Evolutionary conservation across 1,139 yeast species (phyloP).

Genomic region (Yamadazyma buinensis): DNA sequence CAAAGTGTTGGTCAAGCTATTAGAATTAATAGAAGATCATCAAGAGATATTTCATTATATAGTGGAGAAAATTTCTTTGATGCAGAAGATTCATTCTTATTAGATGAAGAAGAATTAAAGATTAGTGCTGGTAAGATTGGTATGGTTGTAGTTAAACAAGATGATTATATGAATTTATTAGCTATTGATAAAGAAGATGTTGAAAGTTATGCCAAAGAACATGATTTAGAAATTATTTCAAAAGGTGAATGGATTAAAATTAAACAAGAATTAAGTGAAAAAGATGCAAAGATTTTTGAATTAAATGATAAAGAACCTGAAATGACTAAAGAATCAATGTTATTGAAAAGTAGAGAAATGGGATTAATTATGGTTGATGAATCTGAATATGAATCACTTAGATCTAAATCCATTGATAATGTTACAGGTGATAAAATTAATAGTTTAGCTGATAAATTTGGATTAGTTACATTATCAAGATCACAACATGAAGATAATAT

Average conservation of each 20-base stretch:
- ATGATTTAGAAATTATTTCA: constrained; percentile 18
- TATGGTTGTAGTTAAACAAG: constrained; percentile 28
- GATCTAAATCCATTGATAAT: constrained; percentile 14
- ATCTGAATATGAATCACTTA: constrained; percentile 28
- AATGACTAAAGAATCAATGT: constrained; percentile 21
- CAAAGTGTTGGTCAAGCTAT: constrained; percentile 11
- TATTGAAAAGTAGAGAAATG: constrained; percentile 39
- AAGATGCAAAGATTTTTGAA: constrained; percentile 27
- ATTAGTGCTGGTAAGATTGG: constrained; percentile 33
- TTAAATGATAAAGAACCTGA: constrained; percentile 15
- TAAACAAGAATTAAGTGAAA: constrained; percentile 32
- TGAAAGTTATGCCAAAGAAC: constrained; percentile 14
- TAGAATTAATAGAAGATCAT: constrained; percentile 12
- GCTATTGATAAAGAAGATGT: constrained; percentile 14
- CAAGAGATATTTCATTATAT: constrained; percentile 15
- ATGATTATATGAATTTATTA: constrained; percentile 17
- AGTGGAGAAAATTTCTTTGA: constrained; percentile 24
- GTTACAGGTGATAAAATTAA: constrained; percentile 15
- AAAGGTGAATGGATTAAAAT: constrained; percentile 24
- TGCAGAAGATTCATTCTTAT: constrained; percentile 32
- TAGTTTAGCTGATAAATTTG: constrained; percentile 17
- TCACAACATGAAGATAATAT: constrained; percentile 25
- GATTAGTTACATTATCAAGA: constrained; percentile 41
- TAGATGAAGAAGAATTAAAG: constrained; percentile 26
- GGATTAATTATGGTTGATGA: constrained; percentile 28